Percentiles rank a stretch among this genome's conserved stretches.
Evolutionary conservation across 108 stramenopile species (phyloP).

Genomic region (Aurantiochytrium sp.): DNA sequence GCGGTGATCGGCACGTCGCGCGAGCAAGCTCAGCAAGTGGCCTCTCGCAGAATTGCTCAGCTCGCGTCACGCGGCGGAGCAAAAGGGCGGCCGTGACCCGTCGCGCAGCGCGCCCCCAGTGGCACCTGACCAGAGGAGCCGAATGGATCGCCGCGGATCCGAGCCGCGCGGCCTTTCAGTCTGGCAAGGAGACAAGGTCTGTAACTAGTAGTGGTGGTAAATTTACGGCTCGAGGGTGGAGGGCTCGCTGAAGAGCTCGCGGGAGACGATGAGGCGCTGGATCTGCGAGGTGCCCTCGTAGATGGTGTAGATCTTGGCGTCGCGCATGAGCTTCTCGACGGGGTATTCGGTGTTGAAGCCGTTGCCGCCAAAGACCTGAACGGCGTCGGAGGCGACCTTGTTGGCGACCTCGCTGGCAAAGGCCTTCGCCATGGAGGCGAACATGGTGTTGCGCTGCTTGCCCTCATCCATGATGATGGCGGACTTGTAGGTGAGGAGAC

Average conservation of each 20-base stretch:
- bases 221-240: not conserved
- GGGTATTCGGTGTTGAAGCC: conserved; percentile 50
- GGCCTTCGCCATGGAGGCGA: conserved; percentile 48
- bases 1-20: too few species aligned
- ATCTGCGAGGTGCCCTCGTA: conserved; percentile 51
- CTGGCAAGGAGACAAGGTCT: too few species aligned
- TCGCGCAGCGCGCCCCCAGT: too few species aligned
- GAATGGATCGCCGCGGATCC: too few species aligned
- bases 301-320: conserved; percentile 41
- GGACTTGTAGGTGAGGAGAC: conserved; percentile 41
- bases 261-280: conserved; percentile 42
- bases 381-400: conserved; percentile 40
- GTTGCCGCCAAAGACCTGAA: conserved; percentile 44
- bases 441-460: conserved; percentile 35
- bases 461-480: conserved; percentile 36
- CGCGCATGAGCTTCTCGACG: conserved; percentile 48
- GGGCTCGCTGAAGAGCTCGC: conserved; percentile 31
- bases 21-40: too few species aligned
- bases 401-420: conserved; percentile 40
- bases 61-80: too few species aligned
- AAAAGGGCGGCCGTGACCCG: too few species aligned
- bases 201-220: too few species aligned
- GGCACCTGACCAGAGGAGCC: too few species aligned
- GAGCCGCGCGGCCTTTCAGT: too few species aligned
- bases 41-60: too few species aligned